Conservation (phyloP, 306 rosid species). For the Sphenostylis stenocarpa region DNA sequence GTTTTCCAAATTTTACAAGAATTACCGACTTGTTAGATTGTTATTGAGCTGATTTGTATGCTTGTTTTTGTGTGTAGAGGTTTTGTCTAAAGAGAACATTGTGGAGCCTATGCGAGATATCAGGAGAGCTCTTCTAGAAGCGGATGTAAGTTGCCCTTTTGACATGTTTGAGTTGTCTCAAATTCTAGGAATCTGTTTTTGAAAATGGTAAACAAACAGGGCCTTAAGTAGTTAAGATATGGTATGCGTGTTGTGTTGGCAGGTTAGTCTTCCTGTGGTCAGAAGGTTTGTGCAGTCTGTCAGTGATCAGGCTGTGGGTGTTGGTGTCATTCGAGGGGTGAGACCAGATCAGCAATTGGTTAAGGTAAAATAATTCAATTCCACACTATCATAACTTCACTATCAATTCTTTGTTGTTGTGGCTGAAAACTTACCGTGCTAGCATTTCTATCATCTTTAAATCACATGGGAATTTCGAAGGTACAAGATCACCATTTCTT, state of each 20-base stretch:
- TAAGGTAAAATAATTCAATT: constrained; percentile 48
- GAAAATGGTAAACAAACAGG: neutral
- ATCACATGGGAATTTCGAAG: neutral
- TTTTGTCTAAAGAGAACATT: constrained; percentile 90
- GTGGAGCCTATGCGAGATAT: constrained; percentile 98
- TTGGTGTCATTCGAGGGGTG: constrained; percentile 84
- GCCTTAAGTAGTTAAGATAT: neutral
- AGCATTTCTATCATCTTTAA: neutral
- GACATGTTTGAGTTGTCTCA: neutral
- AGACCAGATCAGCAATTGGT: constrained; percentile 96
- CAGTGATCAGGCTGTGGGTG: constrained; percentile 91
- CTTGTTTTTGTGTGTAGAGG: constrained; percentile 58
- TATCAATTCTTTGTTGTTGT: too few relatives aligned
- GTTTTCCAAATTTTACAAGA: constrained; percentile 19
- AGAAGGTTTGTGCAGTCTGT: constrained; percentile 94
- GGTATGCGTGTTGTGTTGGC: constrained; percentile 37
- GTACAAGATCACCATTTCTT: neutral
- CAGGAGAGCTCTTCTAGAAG: constrained; percentile 96
- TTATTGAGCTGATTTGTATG: neutral
- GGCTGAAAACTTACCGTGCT: neutral
- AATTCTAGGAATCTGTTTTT: neutral
- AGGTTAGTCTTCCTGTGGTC: constrained; percentile 99
- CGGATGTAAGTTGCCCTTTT: constrained; percentile 68
- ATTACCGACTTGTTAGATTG: neutral
- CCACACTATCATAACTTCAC: neutral